phyloP scores from a whole-genome alignment of 768 basidiomycete genomes.

The Tulasnella sp. region DNA sequence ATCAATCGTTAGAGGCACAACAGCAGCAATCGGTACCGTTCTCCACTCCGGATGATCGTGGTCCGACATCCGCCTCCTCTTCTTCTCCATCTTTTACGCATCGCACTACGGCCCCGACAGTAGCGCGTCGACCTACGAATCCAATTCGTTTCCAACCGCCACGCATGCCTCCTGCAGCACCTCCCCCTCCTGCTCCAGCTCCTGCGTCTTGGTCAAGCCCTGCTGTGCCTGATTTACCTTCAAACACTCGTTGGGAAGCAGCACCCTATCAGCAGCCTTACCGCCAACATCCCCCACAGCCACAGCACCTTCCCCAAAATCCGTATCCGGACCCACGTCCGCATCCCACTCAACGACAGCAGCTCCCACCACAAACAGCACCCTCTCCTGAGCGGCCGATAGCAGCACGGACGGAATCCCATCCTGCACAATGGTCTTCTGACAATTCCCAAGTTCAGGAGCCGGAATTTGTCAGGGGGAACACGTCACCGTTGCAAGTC shows the following conservation, averaged over 20 bases:
- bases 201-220: background rate
- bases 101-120: constrained; percentile 3
- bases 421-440: too few species aligned
- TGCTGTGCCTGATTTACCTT: background rate
- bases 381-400: too few species aligned
- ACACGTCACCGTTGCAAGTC: background rate
- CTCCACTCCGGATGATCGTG: background rate
- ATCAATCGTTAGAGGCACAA: background rate
- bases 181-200: background rate
- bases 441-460: too few species aligned
- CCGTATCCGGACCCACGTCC: too few species aligned
- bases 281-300: too few species aligned
- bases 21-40: constrained; percentile 9
- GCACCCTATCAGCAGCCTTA: background rate
- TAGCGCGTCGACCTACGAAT: too few species aligned
- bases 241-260: background rate
- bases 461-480: too few species aligned
- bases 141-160: constrained; percentile 10
- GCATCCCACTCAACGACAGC: too few species aligned
- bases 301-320: too few species aligned
- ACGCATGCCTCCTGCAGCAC: constrained; percentile 1
- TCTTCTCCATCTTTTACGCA: background rate
- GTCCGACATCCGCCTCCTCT: too few species aligned
- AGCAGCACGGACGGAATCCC: too few species aligned
- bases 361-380: too few species aligned